A percentile compares a stretch with the other conserved stretches of the same genome.
Conservation (phyloP, 2,329 filamentous ascomycete genomes). For the Fusarium armeniacum region DNA sequence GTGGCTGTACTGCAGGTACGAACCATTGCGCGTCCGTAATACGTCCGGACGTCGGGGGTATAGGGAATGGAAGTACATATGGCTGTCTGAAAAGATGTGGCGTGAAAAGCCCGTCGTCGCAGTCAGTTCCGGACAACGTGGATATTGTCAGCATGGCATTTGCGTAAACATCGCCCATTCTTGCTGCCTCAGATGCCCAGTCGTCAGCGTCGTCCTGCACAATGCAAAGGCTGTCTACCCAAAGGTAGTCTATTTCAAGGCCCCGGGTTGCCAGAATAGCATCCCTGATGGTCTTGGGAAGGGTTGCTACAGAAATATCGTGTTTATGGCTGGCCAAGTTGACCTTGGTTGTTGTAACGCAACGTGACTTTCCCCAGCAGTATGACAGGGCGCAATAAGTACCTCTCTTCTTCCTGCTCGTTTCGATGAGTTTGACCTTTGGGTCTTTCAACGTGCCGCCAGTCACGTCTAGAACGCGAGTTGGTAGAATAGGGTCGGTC, state of each 20-base stretch:
- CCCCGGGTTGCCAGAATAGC: conserved; percentile 6
- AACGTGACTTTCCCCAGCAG: background rate
- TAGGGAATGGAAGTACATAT: background rate
- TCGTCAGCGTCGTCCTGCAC: conserved; percentile 21
- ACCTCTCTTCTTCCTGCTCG: background rate
- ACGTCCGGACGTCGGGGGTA: background rate
- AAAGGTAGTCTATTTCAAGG: conserved; percentile 10
- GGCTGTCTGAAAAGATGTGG: background rate
- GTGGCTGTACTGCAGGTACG: background rate
- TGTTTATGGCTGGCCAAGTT: background rate
- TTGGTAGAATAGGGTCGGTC: background rate
- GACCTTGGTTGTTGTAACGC: background rate
- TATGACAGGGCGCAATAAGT: background rate
- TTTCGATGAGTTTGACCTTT: background rate
- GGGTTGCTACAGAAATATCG: background rate
- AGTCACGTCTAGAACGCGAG: background rate
- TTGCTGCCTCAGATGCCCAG: conserved; percentile 15
- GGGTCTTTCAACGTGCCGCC: background rate
- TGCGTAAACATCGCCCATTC: conserved; percentile 25
- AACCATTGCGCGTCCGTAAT: background rate
- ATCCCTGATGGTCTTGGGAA: conserved; percentile 16
- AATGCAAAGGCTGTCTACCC: conserved; percentile 28
- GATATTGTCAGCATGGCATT: conserved; percentile 22
- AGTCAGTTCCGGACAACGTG: background rate
- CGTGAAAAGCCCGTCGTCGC: background rate